Percentiles rank a stretch among this genome's conserved stretches.
Evolutionary conservation across 164 flowering plant species (phyloP).

Genomic region (Liriodendron chinense): DNA sequence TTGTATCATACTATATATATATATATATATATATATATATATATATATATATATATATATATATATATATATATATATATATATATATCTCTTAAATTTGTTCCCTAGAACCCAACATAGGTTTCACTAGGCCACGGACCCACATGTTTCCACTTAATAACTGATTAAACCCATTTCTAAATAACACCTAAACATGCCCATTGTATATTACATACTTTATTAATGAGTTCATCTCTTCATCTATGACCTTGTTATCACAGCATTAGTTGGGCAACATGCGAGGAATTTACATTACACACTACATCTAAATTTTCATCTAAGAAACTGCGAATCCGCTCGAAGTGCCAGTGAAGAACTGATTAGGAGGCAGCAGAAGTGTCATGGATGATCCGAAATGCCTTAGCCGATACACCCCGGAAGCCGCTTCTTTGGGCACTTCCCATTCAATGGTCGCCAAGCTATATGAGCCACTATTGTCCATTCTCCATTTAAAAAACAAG

Average conservation of each 20-base stretch:
- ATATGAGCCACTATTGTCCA: conserved; percentile 19
- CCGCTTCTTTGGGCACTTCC: conserved; percentile 49
- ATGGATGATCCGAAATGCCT: conserved; percentile 57
- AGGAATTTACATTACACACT: neutral
- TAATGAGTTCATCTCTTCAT: conserved; percentile 60
- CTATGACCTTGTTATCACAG: conserved; percentile 21
- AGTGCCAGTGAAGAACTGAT: conserved; percentile 42
- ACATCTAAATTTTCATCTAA: conserved; percentile 7
- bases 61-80: no score
- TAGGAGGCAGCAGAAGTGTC: conserved; percentile 23
- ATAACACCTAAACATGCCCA: no score
- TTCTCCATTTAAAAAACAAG: conserved; percentile 43
- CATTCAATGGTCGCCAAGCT: conserved; percentile 53
- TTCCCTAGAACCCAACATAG: no score
- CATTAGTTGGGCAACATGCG: no score
- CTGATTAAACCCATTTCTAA: no score
- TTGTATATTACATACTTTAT: conserved; percentile 29
- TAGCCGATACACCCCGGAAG: conserved; percentile 45
- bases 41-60: no score
- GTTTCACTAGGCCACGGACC: no score
- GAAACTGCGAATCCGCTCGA: conserved; percentile 54
- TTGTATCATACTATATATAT: no score
- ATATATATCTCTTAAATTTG: no score
- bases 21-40: no score
- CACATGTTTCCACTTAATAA: no score